Evolutionary conservation across 2,329 filamentous ascomycete genomes (phyloP), one percentile per base, ranked within the genome.

Genomic region (Penicillium sp.): DNA sequence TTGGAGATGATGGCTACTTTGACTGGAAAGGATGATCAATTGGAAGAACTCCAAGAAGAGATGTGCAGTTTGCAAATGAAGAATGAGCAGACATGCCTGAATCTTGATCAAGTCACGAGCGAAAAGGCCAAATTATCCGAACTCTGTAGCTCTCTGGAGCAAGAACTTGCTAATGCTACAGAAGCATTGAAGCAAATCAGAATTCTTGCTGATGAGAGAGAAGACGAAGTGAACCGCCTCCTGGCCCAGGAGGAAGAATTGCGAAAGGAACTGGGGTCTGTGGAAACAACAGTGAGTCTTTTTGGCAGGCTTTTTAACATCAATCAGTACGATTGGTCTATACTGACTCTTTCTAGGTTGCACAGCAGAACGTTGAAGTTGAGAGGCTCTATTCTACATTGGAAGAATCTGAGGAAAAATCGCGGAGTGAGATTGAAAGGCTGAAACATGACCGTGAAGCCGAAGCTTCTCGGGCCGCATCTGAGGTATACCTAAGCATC

Each of bases 21-120:
- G 5, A 76, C 77, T 2, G 74, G 73, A 20, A 79, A 76, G 54
- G 75, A 80, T 32, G 78, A 81, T 53, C 68, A 71, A 6, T 52
- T 79, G 5, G 76, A 79, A 26, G 73, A 76, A 39, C 61, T 76
- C 13, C 72, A 78, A 26, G 69, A 75, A 43, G 62, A 74, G 26
- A 53, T 77, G 5, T 61, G 62, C 40, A 45, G 52, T 16, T 56
- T 67, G n/a, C 58, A 50, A 53, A 56, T 56, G 31, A 62, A 69
- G 38, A 66, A 64, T 55, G 53, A 63, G 18, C 45, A 63, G 29
- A 42, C 68, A 9, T 58, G 56, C 5, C 62, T 64, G 29, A 56
- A 53, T 9, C 40, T 71, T 6, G 62, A 69, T 29, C 48, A 56
- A 7, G 44, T 62, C 13, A 65, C 63, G 2, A 68, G 66, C 14